Base-by-base conservation (phyloP, 2,329 filamentous ascomycete genomes). In the Trichoderma sp. region DNA sequence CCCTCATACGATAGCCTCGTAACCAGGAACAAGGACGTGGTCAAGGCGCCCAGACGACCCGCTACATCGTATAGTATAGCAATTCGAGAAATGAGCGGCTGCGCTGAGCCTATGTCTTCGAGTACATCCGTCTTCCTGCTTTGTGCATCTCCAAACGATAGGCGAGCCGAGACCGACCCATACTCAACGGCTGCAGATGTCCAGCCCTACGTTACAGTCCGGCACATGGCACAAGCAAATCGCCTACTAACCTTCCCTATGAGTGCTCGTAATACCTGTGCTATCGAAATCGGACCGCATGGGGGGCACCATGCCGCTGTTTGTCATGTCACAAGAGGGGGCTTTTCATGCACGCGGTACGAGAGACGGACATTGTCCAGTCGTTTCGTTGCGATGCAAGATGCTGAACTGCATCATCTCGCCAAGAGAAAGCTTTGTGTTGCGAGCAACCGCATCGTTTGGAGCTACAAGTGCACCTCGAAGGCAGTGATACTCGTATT, bases 151-250 rank as follows among this genome's bases (percentile, higher is more conserved):
- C 7, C 6, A 17, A 7, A n/a, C n/a, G 57, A 50, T 26, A 28
- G 44, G 45, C 57, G 57, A 60, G 28, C 57, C 30, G 57, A 24
- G 24, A 50, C 41, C 30, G 21, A 41, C 26, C 50, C 45, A 41
- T 50, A 26, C 41, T 28, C 21, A 9, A 48, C 7, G 43, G 15
- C 19, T 26, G 14, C n/a, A 47, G 14, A 43, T 9, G 34, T 10
- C 24, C 39, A 57, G 47, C 24, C 30, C 24, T 61, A 43, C 58
- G 58, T 61, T 61, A 61, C 58, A 61, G 47, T 47, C 47, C 47
- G 47, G 28, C 19, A 14, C n/a, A 51, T 52, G 14, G 58, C 55
- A n/a, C 26, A 57, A 45, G 55, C 41, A 30, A 24, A 45, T 45
- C 41, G 24, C 21, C 41, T 30, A 52, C 26, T 10, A 14, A 12